phyloP scores from a whole-genome alignment of 352 stramenopile genomes.

The Elongisporangium senticosum region DNA sequence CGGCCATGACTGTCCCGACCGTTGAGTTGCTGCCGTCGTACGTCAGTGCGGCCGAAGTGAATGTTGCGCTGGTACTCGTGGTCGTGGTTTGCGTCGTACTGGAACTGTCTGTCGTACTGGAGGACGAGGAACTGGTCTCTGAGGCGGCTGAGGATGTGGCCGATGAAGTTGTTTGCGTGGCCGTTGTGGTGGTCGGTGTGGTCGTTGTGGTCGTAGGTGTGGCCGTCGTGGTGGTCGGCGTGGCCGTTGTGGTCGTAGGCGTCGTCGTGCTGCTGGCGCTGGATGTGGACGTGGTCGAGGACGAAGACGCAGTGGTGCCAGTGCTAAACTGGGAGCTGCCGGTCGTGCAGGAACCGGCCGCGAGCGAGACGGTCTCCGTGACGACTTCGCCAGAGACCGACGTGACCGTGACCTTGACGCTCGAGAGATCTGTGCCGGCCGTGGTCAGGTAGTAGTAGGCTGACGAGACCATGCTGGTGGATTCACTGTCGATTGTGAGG shows the following conservation, averaged over 20 bases:
- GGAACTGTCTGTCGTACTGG: constrained; percentile 17
- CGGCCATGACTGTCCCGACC: constrained; percentile 1
- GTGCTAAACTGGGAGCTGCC: constrained; percentile 33
- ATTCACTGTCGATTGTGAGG: constrained; percentile 48
- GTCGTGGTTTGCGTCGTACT: constrained; percentile 12
- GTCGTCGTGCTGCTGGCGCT: constrained; percentile 8
- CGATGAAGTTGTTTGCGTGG: constrained; percentile 9
- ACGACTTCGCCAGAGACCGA: constrained; percentile 51
- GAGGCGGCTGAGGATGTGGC: constrained; percentile 10
- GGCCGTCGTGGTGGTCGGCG: constrained; percentile 8
- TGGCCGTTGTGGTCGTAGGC: constrained; percentile 7
- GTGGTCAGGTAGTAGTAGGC: constrained; percentile 52
- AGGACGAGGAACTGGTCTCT: constrained; percentile 8
- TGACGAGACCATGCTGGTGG: constrained; percentile 51
- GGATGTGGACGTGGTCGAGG: constrained; percentile 12
- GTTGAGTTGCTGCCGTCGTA: constrained; percentile 6
- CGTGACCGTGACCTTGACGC: constrained; percentile 40
- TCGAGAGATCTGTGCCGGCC: constrained; percentile 25
- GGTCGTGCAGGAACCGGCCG: constrained; percentile 31
- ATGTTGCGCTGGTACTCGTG: background rate
- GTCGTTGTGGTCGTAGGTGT: constrained; percentile 10
- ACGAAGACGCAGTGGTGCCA: constrained; percentile 12
- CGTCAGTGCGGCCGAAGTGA: background rate
- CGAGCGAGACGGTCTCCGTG: constrained; percentile 45
- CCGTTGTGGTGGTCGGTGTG: constrained; percentile 6